These are phyloP conservation scores for Phytophthora macrochlamydospora DNA, from an alignment of 352 stramenopile species.

Conservation along the genomic window DNA sequence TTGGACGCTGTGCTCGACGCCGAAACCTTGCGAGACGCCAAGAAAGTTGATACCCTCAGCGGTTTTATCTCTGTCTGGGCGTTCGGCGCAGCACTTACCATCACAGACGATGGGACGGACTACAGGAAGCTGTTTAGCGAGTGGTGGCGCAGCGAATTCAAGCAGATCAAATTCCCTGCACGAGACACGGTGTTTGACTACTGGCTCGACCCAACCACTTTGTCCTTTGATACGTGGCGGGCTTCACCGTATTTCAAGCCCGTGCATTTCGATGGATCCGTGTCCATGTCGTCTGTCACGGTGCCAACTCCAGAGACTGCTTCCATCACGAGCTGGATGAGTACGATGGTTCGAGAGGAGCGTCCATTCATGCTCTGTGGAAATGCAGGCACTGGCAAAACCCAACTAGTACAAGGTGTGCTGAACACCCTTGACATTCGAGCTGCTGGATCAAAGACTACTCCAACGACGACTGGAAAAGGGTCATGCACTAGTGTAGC, in stretches of 20 bases:
- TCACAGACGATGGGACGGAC: constrained; percentile 93
- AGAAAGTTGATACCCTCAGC: constrained; percentile 86
- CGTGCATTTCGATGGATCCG: constrained; percentile 78
- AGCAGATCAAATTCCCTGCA: constrained; percentile 94
- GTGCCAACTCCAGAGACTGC: constrained; percentile 94
- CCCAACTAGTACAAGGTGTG: constrained; percentile 91
- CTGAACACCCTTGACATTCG: constrained; percentile 52
- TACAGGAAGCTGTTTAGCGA: constrained; percentile 95
- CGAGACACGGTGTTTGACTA: constrained; percentile 97
- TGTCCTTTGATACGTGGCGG: constrained; percentile 93
- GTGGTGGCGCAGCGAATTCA: constrained; percentile 94
- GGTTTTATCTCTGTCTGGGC: constrained; percentile 95
- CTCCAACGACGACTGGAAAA: constrained; percentile 31
- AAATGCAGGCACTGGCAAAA: constrained; percentile 93
- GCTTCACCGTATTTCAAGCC: constrained; percentile 92
- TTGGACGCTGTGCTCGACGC: constrained; percentile 85
- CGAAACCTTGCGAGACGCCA: constrained; percentile 60
- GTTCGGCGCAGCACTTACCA: constrained; percentile 87
- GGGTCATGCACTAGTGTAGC: constrained; percentile 55
- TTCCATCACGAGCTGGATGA: constrained; percentile 94
- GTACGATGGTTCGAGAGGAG: constrained; percentile 91
- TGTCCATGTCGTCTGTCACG: constrained; percentile 85
- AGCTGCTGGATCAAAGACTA: constrained; percentile 23
- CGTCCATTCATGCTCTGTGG: constrained; percentile 95
- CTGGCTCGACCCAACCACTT: constrained; percentile 91